Evolutionary conservation across 768 basidiomycete species (phyloP), one percentile per base, ranked within the genome.

Genomic region (Suillus plorans): DNA sequence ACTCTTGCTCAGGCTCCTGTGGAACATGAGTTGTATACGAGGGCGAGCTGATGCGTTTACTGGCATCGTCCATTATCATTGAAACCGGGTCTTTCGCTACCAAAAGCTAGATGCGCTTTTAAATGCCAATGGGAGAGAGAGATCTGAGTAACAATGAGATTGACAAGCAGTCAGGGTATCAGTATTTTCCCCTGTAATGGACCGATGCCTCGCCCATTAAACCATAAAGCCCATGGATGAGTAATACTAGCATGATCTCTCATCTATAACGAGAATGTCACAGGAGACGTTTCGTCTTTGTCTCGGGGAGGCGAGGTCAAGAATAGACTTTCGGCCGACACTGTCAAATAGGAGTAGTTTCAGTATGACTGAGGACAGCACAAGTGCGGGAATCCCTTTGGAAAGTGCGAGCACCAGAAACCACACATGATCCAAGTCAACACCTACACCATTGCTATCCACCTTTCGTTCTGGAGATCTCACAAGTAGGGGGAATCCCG

Each of bases 1-100:
- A 37, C 44, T 71, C 72, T 22, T 41, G 57, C 25, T 49, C 47
- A 49, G 47, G 47, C 22, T 59, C 39, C 25, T 42, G 57, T 12
- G 39, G 39, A 28, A 28, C 57, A 41, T 59, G 57, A 22, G 57
- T 20, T 12, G 18, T 42, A 42, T 39, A 59, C 10, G 57, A 59
- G 39, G 25, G 18, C 20, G 57, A 28, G 39, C 57, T 41, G 57
- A 59, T 28, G 5, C 25, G 39, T 28, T 41, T 59, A 20, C 39
- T 25, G 25, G 39, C 18, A 18, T 59, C 6, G 57, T 28, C 22
- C 39, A 59, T 28, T 36, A 42, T 42, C 57, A 58, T 41, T 16
- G 3, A 1, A 41, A 20, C 5, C 6, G 41, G 25, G 5, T 28
- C 16, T 41, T 41, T 28, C 25, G 18, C 18, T 28, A 28, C 39